phyloP scores from a whole-genome alignment of 805 yeast species.

The Candida chauliodis region DNA sequence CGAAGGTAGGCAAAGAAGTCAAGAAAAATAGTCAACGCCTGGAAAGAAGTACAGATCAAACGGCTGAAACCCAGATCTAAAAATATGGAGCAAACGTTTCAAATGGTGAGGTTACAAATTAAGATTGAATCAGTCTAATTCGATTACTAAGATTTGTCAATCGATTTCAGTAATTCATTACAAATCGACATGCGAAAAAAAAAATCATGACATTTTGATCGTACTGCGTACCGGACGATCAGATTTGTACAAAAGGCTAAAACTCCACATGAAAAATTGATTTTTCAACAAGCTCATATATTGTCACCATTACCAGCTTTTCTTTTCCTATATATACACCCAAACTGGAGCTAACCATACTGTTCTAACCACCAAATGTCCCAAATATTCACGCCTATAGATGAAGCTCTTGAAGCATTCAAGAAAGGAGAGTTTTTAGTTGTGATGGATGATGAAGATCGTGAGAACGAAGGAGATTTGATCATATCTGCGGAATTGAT shows the following conservation, averaged over 20 bases:
- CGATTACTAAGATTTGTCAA: too few species aligned
- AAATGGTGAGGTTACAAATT: too few species aligned
- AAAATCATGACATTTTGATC: neutral
- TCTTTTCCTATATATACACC: neutral
- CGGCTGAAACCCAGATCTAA: too few species aligned
- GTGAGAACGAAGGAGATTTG: constrained; percentile 97
- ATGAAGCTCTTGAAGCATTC: constrained; percentile 71
- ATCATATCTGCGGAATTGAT: constrained; percentile 84
- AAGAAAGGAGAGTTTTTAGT: constrained; percentile 78
- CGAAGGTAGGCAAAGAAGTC: too few species aligned
- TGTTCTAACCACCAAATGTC: constrained; percentile 1
- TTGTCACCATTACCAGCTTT: neutral
- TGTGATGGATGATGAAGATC: constrained; percentile 94
- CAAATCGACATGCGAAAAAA: neutral
- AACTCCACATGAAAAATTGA: neutral
- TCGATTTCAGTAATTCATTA: constrained; percentile 1
- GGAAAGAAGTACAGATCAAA: too few species aligned
- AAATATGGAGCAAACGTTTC: too few species aligned
- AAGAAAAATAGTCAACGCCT: too few species aligned
- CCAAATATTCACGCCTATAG: constrained; percentile 36
- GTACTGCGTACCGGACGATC: neutral
- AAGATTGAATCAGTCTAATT: too few species aligned
- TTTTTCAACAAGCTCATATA: neutral
- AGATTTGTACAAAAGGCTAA: neutral
- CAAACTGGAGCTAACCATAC: too few species aligned